These are phyloP conservation scores for Chamaecyparis obtusa DNA, from an alignment of 75 land plant genomes.

Conservation along the genomic window DNA sequence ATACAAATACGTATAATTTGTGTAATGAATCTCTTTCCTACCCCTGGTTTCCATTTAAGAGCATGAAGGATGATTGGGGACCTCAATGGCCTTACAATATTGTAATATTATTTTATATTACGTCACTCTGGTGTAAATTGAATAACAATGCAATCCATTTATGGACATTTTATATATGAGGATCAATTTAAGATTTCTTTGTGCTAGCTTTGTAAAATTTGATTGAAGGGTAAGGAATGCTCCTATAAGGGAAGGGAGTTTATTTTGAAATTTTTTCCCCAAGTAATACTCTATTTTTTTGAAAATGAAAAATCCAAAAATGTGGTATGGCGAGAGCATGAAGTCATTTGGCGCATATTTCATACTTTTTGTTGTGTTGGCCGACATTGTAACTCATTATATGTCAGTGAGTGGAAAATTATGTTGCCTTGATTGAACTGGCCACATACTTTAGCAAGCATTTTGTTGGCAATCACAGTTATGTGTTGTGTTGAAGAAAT, in stretches of 20 bases:
- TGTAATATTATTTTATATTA: neutral
- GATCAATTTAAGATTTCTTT: neutral
- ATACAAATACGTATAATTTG: neutral
- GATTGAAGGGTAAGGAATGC: neutral
- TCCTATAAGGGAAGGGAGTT: neutral
- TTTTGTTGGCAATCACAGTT: neutral
- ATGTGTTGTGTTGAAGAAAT: neutral
- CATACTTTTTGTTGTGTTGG: neutral
- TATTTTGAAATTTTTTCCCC: no score
- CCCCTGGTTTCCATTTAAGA: neutral
- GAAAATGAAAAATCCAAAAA: neutral
- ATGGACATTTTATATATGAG: neutral
- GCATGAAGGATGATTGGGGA: neutral
- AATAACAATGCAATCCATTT: neutral
- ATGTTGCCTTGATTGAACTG: neutral
- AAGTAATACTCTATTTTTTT: neutral
- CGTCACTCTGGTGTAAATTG: neutral
- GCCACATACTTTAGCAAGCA: neutral
- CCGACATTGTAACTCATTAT: neutral
- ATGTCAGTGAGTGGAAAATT: neutral
- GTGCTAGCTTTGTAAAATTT: neutral
- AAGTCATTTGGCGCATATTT: neutral
- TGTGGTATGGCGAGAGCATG: neutral
- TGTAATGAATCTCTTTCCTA: neutral
- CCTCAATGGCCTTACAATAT: neutral